Base-by-base conservation (phyloP, 352 stramenopile genomes). In the Globisporangium recalcitrans region DNA sequence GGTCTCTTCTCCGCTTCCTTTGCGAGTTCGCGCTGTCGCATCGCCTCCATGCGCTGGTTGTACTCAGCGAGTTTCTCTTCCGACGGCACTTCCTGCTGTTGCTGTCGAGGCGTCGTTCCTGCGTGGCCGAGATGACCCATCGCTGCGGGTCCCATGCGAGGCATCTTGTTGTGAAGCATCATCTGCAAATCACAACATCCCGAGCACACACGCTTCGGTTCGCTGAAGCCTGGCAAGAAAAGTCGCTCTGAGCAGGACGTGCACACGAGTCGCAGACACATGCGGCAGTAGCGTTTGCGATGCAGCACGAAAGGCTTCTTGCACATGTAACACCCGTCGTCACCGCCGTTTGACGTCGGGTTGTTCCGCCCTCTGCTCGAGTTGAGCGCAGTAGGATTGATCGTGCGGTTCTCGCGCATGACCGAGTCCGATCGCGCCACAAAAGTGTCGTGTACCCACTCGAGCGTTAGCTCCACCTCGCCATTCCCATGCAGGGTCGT, bases 391-490 rank as follows among this genome's bases (percentile, higher is more conserved):
- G 63, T 52, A 4, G n/a, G 10, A 7, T 49, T 36, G n/a, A 73
- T 71, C 22, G 75, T 69, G 19, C 80, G 79, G 32, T 89, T 85
- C 19, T 84, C 80, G 4, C 81, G 78, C 60, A 95, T 88, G 55
- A 93, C 91, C 46, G 86, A 90, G 69, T 95, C 86, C 0, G 84
- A 93, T 16, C 86, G 81, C 9, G 85, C 85, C n/a, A 95, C 87
- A 60, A 95, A 95, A 3, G 87, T 93, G 60, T 95, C 87, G 67
- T 94, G 87, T 2, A 95, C 82, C 87, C 87, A 95, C 70, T 95
- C 87, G 19, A 95, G 72, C n/a, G 87, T 95, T 34, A 95, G 66
- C 54, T 95, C 87, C n/a, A 95, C 74, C 64, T 95, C 87, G 0
- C 85, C 85, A 38, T 93, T 93, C 22, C 87, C 85, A 42, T 93